A percentile compares a stretch with the other conserved stretches of the same genome.
These are phyloP conservation scores for Emergomyces orientalis DNA, from an alignment of 2,329 filamentous ascomycete species.

Conservation along the genomic window DNA sequence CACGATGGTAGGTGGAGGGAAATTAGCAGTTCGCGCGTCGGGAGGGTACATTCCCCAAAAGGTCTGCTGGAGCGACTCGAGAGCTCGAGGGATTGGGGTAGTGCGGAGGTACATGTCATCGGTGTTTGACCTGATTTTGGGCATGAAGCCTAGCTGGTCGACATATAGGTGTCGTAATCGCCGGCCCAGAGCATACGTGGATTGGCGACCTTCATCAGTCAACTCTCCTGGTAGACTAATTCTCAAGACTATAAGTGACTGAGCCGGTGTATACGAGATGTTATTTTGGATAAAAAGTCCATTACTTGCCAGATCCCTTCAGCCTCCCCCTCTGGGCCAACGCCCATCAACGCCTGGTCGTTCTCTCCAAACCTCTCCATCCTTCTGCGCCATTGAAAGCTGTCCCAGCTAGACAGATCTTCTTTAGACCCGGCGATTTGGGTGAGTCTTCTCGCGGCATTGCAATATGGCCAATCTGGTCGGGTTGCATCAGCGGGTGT, in stretches of 20 bases:
- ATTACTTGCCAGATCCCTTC: conserved; percentile 67
- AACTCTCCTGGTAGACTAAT: conserved; percentile 52
- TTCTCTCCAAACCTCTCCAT: conserved; percentile 71
- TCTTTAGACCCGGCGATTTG: conserved; percentile 49
- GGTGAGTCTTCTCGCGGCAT: conserved; percentile 61
- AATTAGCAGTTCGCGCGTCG: conserved; percentile 40
- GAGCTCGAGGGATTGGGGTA: conserved; percentile 63
- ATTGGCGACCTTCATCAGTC: conserved; percentile 64
- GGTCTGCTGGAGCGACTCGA: conserved; percentile 68
- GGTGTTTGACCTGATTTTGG: conserved; percentile 45
- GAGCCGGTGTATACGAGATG: not conserved
- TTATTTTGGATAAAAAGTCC: not conserved
- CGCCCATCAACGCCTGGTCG: conserved; percentile 60
- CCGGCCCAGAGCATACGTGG: conserved; percentile 59
- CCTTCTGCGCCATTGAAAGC: conserved; percentile 56
- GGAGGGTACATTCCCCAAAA: conserved; percentile 66
- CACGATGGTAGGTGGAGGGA: conserved; percentile 57
- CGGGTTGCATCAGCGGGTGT: conserved; percentile 12
- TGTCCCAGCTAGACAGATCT: conserved; percentile 47
- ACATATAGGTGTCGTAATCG: conserved; percentile 65
- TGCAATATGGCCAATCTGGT: conserved; percentile 82
- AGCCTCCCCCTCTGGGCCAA: conserved; percentile 58
- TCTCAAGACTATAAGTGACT: not conserved
- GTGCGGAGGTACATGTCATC: conserved; percentile 63
- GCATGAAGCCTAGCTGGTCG: conserved; percentile 64